Base-by-base conservation (phyloP, 148 eudicot genomes). In the Talinum fruticosum region DNA sequence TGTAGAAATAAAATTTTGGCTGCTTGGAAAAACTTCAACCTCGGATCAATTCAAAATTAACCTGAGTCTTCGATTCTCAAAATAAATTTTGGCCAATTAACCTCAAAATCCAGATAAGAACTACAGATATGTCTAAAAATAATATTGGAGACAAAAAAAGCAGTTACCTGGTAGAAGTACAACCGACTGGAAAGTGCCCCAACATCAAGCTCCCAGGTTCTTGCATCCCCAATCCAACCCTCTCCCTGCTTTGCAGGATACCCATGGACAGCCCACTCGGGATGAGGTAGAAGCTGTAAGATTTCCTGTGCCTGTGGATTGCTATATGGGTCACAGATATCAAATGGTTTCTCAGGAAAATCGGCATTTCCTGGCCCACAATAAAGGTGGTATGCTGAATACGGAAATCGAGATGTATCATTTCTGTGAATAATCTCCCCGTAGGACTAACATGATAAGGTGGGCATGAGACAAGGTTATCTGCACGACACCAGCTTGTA, bases 281-380 rank as follows among this genome's bases (percentile, higher is more conserved):
- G 82, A 66, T 85, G 87, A 59, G 87, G 87, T 16, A 85, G 47
- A 79, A 85, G 75, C 75, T 85, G 87, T 21, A 85, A 57, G 6
- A 85, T 72, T 74, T 85, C 85, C 24, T 85, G 87, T 21, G 85
- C 33, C 45, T 85, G 87, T 19, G 87, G 87, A 53, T 85, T 85
- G 79, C 87, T 84, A 44, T 74, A 84, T 24, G 87, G 87, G 64
- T 85, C 87, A 53, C 87, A 85, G 4, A 67, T 73, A 75, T 82
- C 85, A 38, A 72, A 71, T 0, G 88, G 91, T 59, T 79, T 37
- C 67, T 84, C 86, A 7, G 81, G 24, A 64, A 78, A 77, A 28
- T 73, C 21, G 0, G 80, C 91, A 75, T 88, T 88, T 74, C 91
- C 91, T 16, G 89, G 91, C 29, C 81, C 84, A 76, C 91, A 88